Base-by-base conservation (phyloP, 495 filamentous ascomycete species). In the Xylona heveae region DNA sequence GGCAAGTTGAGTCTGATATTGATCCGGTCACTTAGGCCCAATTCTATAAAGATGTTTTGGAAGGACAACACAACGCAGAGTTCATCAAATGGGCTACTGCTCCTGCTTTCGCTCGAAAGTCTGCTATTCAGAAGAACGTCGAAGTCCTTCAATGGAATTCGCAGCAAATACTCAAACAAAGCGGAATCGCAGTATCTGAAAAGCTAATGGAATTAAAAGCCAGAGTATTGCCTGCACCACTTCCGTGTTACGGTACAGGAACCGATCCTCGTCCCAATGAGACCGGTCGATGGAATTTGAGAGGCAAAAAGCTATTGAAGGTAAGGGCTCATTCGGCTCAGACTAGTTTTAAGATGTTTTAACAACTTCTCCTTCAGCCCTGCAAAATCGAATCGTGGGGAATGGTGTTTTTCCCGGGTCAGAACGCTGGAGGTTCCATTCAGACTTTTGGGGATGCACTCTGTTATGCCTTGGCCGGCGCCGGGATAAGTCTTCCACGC, bases 61-160 rank as follows among this genome's bases (percentile, higher is more conserved):
- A 37, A 37, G 35, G 35, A 7, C 27, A 26, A 9, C 27, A 37
- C 19, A 37, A 26, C 6, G 35, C 35, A 3, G 35, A 37, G 13
- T 37, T 37, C 19, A 37, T 37, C 25, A 37, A 35, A 14, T 37
- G 30, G 16, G 35, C 35, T 1, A 37, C 35, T 14, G 20, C 24
- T 18, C 35, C 35, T 12, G 35, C 26, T 10, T 19, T 12, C 8
- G 19, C 24, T 13, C 25, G 35, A 16, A 13, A 10, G 4, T 19
- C 30, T 13, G 27, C 30, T 8, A 37, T 37, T 1, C 19, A 14
- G n/a, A 28, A 37, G n/a, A 34, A 23, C 7, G 30, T 35, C 0
- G 22, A 37, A 23, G 31, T 31, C n/a, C 14, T 37, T n/a, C 29
- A 37, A 3, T 37, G 35, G 35, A 26, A 37, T 15, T n/a, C 19